Conservation (phyloP, 2,329 filamentous ascomycete species). For the Zasmidium cellare region DNA sequence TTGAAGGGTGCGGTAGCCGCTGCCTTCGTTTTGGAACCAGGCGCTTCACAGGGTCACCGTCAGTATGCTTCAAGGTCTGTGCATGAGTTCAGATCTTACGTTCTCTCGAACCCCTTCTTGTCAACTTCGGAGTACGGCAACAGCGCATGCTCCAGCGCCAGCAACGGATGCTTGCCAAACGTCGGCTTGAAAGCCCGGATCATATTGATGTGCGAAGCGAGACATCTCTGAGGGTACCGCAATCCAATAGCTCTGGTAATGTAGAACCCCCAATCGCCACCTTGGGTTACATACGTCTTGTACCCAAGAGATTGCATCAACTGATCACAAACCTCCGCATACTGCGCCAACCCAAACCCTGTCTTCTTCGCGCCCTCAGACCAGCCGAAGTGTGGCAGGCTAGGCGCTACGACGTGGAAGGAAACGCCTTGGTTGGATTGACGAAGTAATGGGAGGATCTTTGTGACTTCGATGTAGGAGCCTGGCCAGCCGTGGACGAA, state of each 20-base stretch:
- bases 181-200: slow-evolving; percentile 49
- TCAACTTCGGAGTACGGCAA: slow-evolving; percentile 57
- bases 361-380: slow-evolving; percentile 60
- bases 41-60: slow-evolving; percentile 5
- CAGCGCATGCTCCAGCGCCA: slow-evolving; percentile 58
- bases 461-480: slow-evolving; percentile 66
- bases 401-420: slow-evolving; percentile 68
- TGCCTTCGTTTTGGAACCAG: slow-evolving; percentile 61
- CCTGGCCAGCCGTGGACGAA: slow-evolving; percentile 72
- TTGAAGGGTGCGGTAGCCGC: slow-evolving; percentile 62
- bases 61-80: neutral
- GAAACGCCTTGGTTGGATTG: slow-evolving; percentile 44
- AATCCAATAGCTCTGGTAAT: slow-evolving; percentile 64
- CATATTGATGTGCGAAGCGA: slow-evolving; percentile 52
- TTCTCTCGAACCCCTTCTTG: slow-evolving; percentile 53
- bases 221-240: slow-evolving; percentile 56
- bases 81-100: too few relatives aligned
- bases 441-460: slow-evolving; percentile 55
- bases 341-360: slow-evolving; percentile 50
- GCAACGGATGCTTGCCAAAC: slow-evolving; percentile 54
- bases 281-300: slow-evolving; percentile 58
- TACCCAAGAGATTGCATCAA: slow-evolving; percentile 65
- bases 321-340: slow-evolving; percentile 57
- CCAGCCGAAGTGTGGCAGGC: slow-evolving; percentile 58
- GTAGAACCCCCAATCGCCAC: slow-evolving; percentile 50